Evolutionary conservation across 805 yeast genomes (phyloP).

Genomic region (Candida hispaniensis): DNA sequence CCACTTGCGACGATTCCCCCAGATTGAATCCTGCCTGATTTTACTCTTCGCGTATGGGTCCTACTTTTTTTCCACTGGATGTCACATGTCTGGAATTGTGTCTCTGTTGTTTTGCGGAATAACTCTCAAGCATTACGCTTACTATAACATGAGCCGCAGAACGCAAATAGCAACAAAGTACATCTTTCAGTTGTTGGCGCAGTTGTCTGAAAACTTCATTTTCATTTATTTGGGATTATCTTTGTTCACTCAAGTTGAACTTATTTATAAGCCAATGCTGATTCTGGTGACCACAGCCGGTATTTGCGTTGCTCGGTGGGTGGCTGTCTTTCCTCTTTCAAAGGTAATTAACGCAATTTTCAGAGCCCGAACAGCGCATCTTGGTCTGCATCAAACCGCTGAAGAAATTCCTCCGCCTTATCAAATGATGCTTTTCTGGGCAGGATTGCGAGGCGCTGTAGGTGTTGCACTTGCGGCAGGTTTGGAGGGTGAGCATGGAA

Average conservation of each 20-base stretch:
- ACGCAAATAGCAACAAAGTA: constrained; percentile 95
- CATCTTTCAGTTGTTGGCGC: constrained; percentile 87
- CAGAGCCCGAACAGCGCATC: constrained; percentile 35
- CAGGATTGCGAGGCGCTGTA: constrained; percentile 97
- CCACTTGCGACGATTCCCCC: constrained; percentile 89
- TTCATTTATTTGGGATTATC: constrained; percentile 92
- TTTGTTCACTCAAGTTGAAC: constrained; percentile 88
- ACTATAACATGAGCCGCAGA: constrained; percentile 92
- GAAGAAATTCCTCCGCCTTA: constrained; percentile 92
- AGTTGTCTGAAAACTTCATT: constrained; percentile 90
- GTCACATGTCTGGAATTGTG: constrained; percentile 98
- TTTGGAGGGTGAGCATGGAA: constrained; percentile 84
- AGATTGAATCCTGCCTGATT: constrained; percentile 89
- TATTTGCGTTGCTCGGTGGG: constrained; percentile 92
- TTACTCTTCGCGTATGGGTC: constrained; percentile 88
- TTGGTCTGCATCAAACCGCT: constrained; percentile 32
- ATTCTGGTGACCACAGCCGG: constrained; percentile 84
- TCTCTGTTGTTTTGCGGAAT: constrained; percentile 92
- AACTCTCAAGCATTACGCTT: constrained; percentile 92
- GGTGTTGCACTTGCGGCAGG: constrained; percentile 99
- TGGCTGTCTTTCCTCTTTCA: constrained; percentile 92
- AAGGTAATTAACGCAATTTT: constrained; percentile 70
- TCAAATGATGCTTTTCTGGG: constrained; percentile 99
- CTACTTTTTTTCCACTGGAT: constrained; percentile 94
- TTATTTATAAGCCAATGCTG: constrained; percentile 85